These are phyloP conservation scores for Cordyceps cicadae DNA, from an alignment of 2,329 filamentous ascomycete genomes.

Conservation along the genomic window DNA sequence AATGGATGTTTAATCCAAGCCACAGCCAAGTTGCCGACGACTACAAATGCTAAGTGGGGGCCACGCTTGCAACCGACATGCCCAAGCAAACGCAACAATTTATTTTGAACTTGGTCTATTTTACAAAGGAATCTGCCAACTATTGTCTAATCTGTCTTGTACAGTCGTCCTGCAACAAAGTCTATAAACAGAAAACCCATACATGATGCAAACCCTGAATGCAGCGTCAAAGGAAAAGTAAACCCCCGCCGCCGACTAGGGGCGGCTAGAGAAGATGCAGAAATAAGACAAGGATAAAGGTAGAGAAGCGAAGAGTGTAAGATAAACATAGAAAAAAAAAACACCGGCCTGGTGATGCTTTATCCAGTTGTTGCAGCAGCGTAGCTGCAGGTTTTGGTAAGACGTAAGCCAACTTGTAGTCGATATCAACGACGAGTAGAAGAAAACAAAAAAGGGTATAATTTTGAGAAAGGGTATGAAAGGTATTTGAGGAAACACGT, in stretches of 20 bases:
- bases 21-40: no score
- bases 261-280: neutral
- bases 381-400: neutral
- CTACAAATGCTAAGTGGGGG: neutral
- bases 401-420: neutral
- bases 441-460: neutral
- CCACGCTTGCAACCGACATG: neutral
- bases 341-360: neutral
- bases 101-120: neutral
- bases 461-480: no score
- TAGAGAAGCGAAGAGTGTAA: constrained; percentile 10
- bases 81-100: neutral
- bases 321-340: neutral
- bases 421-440: neutral
- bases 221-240: neutral
- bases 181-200: neutral
- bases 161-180: neutral
- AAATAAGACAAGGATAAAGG: constrained; percentile 2
- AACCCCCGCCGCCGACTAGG: neutral
- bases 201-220: neutral
- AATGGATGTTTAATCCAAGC: neutral
- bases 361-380: neutral
- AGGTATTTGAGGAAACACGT: no score
- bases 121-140: neutral
- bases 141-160: constrained; percentile 1